These are phyloP conservation scores for Termitomyces sp. DNA, from an alignment of 768 basidiomycete genomes.

Conservation along the genomic window DNA sequence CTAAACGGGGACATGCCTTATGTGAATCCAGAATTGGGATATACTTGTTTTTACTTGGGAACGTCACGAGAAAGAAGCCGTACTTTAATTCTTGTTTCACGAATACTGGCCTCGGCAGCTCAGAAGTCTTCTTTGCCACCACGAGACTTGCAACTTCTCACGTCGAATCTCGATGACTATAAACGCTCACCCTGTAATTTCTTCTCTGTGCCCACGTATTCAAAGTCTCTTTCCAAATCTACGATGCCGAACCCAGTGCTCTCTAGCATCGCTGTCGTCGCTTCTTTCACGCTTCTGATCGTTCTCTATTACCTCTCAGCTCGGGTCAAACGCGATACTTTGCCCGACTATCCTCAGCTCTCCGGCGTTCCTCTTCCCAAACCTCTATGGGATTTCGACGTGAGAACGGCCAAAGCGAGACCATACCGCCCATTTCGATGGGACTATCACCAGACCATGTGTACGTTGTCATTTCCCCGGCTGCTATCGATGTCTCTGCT, in stretches of 20 bases:
- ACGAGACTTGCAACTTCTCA: not conserved
- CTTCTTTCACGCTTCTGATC: not conserved
- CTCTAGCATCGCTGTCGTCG: not conserved
- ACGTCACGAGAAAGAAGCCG: too few relatives aligned
- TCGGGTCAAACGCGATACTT: not conserved
- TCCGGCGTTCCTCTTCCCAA: constrained; percentile 42
- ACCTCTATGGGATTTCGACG: constrained; percentile 39
- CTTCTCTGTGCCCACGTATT: not conserved
- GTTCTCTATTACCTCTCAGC: not conserved
- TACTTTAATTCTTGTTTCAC: too few relatives aligned
- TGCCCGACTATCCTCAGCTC: constrained; percentile 37
- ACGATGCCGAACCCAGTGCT: not conserved
- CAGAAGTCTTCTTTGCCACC: not conserved
- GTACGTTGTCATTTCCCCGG: constrained; percentile 23
- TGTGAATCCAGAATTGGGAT: too few relatives aligned
- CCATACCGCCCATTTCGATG: constrained; percentile 58
- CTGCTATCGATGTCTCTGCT: not conserved
- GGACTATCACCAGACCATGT: constrained; percentile 56
- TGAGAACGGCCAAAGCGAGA: constrained; percentile 39
- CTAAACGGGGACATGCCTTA: too few relatives aligned
- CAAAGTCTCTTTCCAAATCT: not conserved
- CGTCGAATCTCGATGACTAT: not conserved
- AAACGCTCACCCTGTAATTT: not conserved
- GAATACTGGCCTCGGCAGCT: not conserved
- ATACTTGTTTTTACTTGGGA: too few relatives aligned